Percentiles rank a stretch among this genome's conserved stretches.
phyloP scores from a whole-genome alignment of 345 rosid genomes.

The Aquilaria malaccensis region DNA sequence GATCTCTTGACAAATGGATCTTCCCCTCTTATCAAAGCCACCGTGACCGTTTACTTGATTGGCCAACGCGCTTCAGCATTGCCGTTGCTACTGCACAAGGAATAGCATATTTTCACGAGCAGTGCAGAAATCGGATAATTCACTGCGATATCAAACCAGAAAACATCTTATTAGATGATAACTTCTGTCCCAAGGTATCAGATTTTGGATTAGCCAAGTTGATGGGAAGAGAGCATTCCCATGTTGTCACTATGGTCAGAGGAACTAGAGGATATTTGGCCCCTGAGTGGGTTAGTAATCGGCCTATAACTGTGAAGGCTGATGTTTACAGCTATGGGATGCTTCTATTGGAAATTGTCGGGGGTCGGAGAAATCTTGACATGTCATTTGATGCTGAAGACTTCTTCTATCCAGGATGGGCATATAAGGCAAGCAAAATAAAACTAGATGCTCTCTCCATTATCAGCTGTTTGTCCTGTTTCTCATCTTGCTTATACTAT shows the following conservation, averaged over 20 bases:
- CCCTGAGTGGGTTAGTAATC: slow-evolving; percentile 71
- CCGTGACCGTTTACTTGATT: slow-evolving; percentile 32
- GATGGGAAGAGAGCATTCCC: slow-evolving; percentile 68
- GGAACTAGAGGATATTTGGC: slow-evolving; percentile 78
- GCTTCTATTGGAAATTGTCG: slow-evolving; percentile 70
- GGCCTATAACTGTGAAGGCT: slow-evolving; percentile 70
- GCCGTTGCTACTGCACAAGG: slow-evolving; percentile 65
- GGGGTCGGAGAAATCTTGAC: slow-evolving; percentile 76
- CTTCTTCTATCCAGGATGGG: slow-evolving; percentile 89
- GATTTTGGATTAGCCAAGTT: slow-evolving; percentile 73
- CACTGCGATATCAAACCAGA: slow-evolving; percentile 75
- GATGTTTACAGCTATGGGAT: slow-evolving; percentile 84
- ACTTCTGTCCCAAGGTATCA: slow-evolving; percentile 58
- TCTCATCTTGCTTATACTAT: background rate
- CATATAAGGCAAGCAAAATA: slow-evolving; percentile 51
- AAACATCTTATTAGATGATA: slow-evolving; percentile 54
- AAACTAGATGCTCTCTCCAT: background rate
- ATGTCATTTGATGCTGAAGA: slow-evolving; percentile 45
- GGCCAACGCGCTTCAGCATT: slow-evolving; percentile 55
- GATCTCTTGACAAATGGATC: slow-evolving; percentile 74
- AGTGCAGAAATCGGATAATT: slow-evolving; percentile 59
- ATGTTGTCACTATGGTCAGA: slow-evolving; percentile 66
- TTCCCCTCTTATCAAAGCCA: slow-evolving; percentile 27
- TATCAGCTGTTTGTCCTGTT: background rate
- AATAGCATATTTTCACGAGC: slow-evolving; percentile 71